Evolutionary conservation across 805 yeast species (phyloP).

Genomic region (Metschnikowia borealis): DNA sequence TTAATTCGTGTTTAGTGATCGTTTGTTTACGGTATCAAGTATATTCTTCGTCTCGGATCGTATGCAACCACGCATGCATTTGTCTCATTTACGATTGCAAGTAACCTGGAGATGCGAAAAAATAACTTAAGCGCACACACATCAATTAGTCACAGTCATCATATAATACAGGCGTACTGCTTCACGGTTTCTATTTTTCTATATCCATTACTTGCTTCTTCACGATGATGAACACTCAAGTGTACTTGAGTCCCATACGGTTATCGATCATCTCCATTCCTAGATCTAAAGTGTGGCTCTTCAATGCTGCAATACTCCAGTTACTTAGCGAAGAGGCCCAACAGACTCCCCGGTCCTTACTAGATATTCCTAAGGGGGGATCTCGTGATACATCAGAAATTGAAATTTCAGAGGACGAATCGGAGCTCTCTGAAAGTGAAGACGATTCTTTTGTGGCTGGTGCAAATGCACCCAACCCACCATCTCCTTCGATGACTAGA

Average conservation of each 20-base stretch:
- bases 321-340: conserved; percentile 38
- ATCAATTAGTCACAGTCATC: conserved; percentile 1
- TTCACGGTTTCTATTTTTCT: background rate
- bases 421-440: background rate
- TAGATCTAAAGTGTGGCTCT: conserved; percentile 49
- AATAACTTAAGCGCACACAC: conserved; percentile 2
- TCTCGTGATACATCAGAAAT: background rate
- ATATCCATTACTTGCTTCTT: background rate
- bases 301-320: conserved; percentile 47
- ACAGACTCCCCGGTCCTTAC: conserved; percentile 8
- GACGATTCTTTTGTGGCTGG: background rate
- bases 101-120: background rate
- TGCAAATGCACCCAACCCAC: background rate
- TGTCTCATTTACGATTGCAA: background rate
- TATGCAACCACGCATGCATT: background rate
- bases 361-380: background rate
- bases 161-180: background rate
- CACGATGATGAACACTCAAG: conserved; percentile 39
- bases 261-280: conserved; percentile 53
- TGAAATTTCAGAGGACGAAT: background rate
- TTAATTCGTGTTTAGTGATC: background rate
- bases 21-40: background rate
- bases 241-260: conserved; percentile 43
- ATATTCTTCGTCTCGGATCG: background rate
- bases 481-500: background rate